Percentiles rank a stretch among this genome's conserved stretches.
These are phyloP conservation scores for Aspergillus biplanus DNA, from an alignment of 495 filamentous ascomycete genomes.

Conservation along the genomic window DNA sequence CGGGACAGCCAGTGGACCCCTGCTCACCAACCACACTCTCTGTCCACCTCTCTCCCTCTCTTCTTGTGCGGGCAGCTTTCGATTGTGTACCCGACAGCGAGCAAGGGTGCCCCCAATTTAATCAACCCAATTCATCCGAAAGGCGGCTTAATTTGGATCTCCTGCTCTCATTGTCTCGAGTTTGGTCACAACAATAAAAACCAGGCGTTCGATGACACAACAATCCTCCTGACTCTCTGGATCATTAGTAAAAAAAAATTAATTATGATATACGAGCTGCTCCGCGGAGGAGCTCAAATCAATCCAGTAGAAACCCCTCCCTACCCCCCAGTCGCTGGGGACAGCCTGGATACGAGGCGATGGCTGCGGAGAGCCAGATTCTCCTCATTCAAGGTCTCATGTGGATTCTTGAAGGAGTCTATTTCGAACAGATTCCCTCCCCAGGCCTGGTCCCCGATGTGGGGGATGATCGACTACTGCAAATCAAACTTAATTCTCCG, in stretches of 20 bases:
- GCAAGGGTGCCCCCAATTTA: no score
- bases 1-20: no score
- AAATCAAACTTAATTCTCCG: constrained; percentile 4
- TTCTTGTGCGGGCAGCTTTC: no score
- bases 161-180: no score
- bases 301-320: constrained; percentile 1
- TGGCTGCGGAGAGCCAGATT: neutral
- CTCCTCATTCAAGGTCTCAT: constrained; percentile 7
- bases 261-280: constrained; percentile 13
- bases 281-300: constrained; percentile 12
- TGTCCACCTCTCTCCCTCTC: no score
- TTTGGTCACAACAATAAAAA: no score
- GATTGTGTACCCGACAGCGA: no score
- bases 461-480: constrained; percentile 19
- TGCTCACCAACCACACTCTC: no score
- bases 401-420: neutral
- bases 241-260: neutral
- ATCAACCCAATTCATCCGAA: no score
- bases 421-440: constrained; percentile 9
- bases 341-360: constrained; percentile 18
- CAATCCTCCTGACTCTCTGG: neutral
- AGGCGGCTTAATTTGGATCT: no score
- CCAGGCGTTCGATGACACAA: no score
- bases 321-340: neutral
- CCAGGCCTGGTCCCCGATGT: constrained; percentile 17